phyloP scores from a whole-genome alignment of 176 grass and related monocot genomes.

The Ananas comosus region DNA sequence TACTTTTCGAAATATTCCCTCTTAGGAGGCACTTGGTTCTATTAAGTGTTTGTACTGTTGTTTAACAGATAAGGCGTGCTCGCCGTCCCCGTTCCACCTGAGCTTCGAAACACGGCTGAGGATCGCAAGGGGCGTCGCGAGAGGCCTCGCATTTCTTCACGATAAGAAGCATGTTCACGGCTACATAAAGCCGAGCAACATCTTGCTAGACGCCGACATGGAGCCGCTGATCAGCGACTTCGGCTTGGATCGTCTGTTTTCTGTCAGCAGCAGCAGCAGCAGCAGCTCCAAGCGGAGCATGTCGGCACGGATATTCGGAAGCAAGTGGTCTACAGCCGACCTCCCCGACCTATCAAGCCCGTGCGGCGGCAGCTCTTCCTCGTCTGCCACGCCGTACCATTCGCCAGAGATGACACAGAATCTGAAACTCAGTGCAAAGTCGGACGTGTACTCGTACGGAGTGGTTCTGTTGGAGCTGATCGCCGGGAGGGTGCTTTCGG shows the following conservation, averaged over 20 bases:
- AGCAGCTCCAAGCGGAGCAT: constrained; percentile 8
- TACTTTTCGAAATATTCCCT: no score
- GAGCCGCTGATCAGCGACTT: constrained; percentile 72
- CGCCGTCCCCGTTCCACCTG: constrained; percentile 43
- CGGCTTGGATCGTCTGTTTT: constrained; percentile 47
- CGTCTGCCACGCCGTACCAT: constrained; percentile 28
- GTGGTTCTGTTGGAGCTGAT: constrained; percentile 72
- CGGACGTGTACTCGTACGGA: constrained; percentile 78
- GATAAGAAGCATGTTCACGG: constrained; percentile 80
- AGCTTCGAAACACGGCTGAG: constrained; percentile 46
- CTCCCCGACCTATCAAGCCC: constrained; percentile 41
- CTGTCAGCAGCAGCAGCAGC: constrained; percentile 5
- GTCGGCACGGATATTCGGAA: constrained; percentile 33
- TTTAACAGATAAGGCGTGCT: constrained; percentile 49
- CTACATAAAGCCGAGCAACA: constrained; percentile 72
- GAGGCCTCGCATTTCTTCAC: constrained; percentile 66
- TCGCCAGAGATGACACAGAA: constrained; percentile 49
- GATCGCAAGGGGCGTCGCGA: constrained; percentile 66
- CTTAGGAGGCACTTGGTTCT: no score
- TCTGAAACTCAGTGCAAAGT: constrained; percentile 42
- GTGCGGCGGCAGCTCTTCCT: constrained; percentile 35
- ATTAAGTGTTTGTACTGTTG: background rate
- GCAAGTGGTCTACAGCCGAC: constrained; percentile 52
- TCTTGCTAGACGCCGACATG: constrained; percentile 56
- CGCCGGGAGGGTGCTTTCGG: constrained; percentile 51